Evolutionary conservation across 2,329 filamentous ascomycete species (phyloP), one percentile per base, ranked within the genome.

Genomic region (Grosmannia clavigera): DNA sequence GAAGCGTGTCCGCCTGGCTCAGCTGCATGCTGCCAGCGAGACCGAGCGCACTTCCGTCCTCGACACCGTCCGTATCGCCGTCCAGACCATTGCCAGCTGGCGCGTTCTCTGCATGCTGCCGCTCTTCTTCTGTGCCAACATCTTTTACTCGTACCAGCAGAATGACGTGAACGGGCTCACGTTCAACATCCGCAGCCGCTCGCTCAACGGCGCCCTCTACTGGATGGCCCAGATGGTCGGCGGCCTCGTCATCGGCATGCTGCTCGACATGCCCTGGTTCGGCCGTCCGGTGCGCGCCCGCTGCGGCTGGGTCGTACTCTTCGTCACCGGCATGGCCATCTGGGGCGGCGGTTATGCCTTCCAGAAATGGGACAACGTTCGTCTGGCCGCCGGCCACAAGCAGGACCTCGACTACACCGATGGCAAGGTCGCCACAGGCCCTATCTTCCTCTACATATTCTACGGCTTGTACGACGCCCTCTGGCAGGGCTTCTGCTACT

Each of bases 41-140:
- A 72, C 68, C 5, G 71, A 75, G 63, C 74, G 64, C 73, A 77
- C 60, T 80, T 80, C 68, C 80, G 62, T 70, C 43, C 64, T 68
- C 52, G 71, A 70, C 25, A 67, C 71, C 40, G 65, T 72, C 63
- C 68, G 69, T 53, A 72, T 73, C 38, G 70, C 74, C 2, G 57
- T 74, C 1, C 68, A 66, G 60, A 74, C 71, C 2, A 65, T 77
- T 46, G 70, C 68, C 61, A 71, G 75, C 57, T 77, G 76, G 76
- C 71, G 75, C 27, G 73, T 80, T 0, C 65, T 75, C 9, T 76
- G 71, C 63, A 74, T 92, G 27, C 92, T 90, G 75, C 88, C 87
- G 67, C 88, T 90, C 84, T 92, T 92, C 75, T 80, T 87, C 69
- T 81, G 84, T 56, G 87, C 84, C 70, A 92, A 82, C 66, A 73